Base-by-base conservation (phyloP, 2,329 filamentous ascomycete genomes). In the Alternaria ventricosa region DNA sequence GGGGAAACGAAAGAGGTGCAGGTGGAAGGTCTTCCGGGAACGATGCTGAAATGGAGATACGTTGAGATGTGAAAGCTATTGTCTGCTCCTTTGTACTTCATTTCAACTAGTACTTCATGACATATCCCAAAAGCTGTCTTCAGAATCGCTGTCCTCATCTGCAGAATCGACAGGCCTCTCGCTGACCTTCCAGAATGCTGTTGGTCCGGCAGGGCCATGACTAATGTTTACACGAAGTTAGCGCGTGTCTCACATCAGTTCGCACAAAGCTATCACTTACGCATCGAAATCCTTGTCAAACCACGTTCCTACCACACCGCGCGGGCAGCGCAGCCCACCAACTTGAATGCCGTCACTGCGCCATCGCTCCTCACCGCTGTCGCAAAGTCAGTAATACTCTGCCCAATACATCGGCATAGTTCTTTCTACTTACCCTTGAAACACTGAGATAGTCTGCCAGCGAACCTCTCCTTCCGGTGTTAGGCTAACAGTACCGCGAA, bases 271-370 rank as follows among this genome's bases (percentile, higher is more conserved):
- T 11, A 1, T 0, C 9, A 18, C 36, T 41, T 41, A 41, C 1
- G 82, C 76, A 65, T 92, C 89, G 70, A 87, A 90, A 75, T 93
- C 87, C 70, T 89, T 90, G 71, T 93, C 91, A 71, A 93, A 94
- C 92, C 92, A 95, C 55, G 88, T 90, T 0, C 92, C 92, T 2
- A 93, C 74, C 0, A 93, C 88, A 1, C 91, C 91, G 8, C 91
- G 84, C 7, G 86, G 87, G 6, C 89, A 90, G 53, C 82, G 80
- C 1, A 88, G 71, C 0, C 92, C 92, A 11, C 92, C 92, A 6
- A 94, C 79, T 77, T 95, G 92, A 6, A 94, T 83, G 9, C 90
- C 87, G 80, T 95, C 92, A 72, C 89, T 91, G n/a, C 87, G 86
- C 92, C 92, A 94, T 22, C 90, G 83, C 72, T 91, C 88, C 67